Evolutionary conservation across 2,329 filamentous ascomycete genomes (phyloP).

Genomic region (Arthrinium phaeospermum): DNA sequence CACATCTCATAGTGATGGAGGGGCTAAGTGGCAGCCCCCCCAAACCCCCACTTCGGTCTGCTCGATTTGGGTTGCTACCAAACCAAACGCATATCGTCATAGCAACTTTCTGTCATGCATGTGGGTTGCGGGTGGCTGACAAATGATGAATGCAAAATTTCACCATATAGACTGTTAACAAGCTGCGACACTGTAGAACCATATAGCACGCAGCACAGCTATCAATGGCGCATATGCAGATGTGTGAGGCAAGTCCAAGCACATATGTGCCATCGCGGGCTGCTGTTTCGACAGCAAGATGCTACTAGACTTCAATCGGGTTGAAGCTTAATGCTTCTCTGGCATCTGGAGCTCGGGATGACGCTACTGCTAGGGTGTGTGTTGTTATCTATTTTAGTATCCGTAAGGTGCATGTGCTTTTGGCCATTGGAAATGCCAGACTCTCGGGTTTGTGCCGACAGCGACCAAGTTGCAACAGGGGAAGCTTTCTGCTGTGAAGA

Average conservation of each 20-base stretch:
- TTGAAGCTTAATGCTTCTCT: background rate
- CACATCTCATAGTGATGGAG: background rate
- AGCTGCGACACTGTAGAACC: background rate
- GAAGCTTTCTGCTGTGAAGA: too few species aligned
- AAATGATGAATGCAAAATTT: constrained; percentile 2
- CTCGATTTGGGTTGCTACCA: background rate
- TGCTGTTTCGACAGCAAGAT: background rate
- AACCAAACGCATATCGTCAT: constrained; percentile 1
- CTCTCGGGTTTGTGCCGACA: background rate
- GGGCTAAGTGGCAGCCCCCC: constrained; percentile 17
- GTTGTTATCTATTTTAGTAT: background rate
- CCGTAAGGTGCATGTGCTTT: background rate
- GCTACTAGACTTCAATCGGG: background rate
- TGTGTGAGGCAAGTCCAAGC: background rate
- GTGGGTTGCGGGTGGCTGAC: background rate
- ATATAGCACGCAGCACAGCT: background rate
- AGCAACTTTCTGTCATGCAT: background rate
- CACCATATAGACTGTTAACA: background rate
- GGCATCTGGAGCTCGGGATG: background rate
- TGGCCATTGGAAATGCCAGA: background rate
- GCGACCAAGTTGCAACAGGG: background rate
- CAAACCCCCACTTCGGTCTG: background rate
- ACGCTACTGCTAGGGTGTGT: background rate
- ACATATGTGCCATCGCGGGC: background rate
- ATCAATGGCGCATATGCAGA: background rate